Conservation (phyloP, 2,329 filamentous ascomycete species). For the Sclerotinia minor region DNA sequence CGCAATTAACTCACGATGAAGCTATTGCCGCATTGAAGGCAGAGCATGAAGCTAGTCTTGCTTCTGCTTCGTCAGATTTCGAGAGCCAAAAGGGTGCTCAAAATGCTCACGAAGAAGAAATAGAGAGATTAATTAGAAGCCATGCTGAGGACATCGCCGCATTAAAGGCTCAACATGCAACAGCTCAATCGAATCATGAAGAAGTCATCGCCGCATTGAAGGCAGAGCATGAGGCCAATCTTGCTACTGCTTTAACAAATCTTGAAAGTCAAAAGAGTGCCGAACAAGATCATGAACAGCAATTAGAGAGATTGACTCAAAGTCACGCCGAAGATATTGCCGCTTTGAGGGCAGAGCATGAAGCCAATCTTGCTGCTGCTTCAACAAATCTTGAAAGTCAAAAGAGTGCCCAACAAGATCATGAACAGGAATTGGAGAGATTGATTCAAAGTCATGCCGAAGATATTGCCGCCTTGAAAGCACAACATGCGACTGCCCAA, state of each 20-base stretch:
- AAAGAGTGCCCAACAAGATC: conserved; percentile 47
- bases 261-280: conserved; percentile 38
- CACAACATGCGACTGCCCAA: conserved; percentile 49
- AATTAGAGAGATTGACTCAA: conserved; percentile 56
- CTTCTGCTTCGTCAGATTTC: neutral
- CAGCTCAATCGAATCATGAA: conserved; percentile 57
- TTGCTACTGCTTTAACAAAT: neutral
- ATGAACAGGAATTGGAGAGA: conserved; percentile 52
- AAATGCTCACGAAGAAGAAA: conserved; percentile 50
- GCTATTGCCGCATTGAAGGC: conserved; percentile 44
- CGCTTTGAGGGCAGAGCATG: conserved; percentile 42
- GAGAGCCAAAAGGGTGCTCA: conserved; percentile 41
- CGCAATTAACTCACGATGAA: conserved; percentile 58
- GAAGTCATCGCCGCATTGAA: conserved; percentile 48
- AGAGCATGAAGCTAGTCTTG: conserved; percentile 1
- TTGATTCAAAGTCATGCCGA: conserved; percentile 57
- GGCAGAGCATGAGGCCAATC: neutral
- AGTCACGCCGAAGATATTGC: conserved; percentile 50
- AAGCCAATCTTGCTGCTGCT: neutral
- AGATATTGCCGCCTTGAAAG: conserved; percentile 42
- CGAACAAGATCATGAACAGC: conserved; percentile 49
- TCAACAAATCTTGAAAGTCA: neutral
- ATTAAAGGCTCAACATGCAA: conserved; percentile 49
- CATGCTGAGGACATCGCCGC: conserved; percentile 48
- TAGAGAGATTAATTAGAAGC: conserved; percentile 55